Conservation (phyloP, 2,329 filamentous ascomycete species). For the Clathrospora elynae region DNA sequence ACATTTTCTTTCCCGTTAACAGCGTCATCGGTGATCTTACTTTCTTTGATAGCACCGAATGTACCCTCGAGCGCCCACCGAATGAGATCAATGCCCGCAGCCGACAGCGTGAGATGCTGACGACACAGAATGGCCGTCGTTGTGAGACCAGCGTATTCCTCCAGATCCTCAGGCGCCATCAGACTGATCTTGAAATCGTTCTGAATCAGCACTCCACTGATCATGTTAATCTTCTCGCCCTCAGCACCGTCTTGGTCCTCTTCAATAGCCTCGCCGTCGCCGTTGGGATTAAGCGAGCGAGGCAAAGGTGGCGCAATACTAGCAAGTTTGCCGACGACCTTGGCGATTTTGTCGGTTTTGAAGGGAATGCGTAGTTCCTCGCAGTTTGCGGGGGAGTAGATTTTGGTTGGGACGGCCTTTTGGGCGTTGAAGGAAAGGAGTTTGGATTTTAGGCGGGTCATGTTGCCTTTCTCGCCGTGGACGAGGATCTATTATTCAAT, state of each 20-base stretch:
- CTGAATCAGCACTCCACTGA: constrained; percentile 91
- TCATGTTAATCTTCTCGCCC: constrained; percentile 57
- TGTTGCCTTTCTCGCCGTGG: constrained; percentile 95
- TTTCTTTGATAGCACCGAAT: constrained; percentile 74
- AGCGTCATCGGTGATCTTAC: constrained; percentile 35
- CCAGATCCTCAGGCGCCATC: constrained; percentile 94
- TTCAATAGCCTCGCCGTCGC: constrained; percentile 21
- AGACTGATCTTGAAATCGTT: constrained; percentile 97
- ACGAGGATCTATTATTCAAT: constrained; percentile 74
- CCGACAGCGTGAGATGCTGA: constrained; percentile 84
- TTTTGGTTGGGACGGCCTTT: constrained; percentile 81
- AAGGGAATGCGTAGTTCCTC: constrained; percentile 95
- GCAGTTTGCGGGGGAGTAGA: constrained; percentile 92
- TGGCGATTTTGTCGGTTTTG: constrained; percentile 91
- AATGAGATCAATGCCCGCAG: constrained; percentile 88
- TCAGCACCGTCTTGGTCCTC: constrained; percentile 28
- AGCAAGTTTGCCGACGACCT: constrained; percentile 93
- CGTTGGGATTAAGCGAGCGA: constrained; percentile 43
- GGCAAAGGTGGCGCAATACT: constrained; percentile 70
- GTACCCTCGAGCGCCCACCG: constrained; percentile 93
- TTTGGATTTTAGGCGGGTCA: constrained; percentile 96
- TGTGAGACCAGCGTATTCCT: constrained; percentile 95
- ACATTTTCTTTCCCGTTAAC: constrained; percentile 45
- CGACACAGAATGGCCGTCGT: constrained; percentile 94
- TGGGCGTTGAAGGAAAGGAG: constrained; percentile 87